Evolutionary conservation across 2,329 filamentous ascomycete species (phyloP).

Genomic region (Colletotrichum graminicola): DNA sequence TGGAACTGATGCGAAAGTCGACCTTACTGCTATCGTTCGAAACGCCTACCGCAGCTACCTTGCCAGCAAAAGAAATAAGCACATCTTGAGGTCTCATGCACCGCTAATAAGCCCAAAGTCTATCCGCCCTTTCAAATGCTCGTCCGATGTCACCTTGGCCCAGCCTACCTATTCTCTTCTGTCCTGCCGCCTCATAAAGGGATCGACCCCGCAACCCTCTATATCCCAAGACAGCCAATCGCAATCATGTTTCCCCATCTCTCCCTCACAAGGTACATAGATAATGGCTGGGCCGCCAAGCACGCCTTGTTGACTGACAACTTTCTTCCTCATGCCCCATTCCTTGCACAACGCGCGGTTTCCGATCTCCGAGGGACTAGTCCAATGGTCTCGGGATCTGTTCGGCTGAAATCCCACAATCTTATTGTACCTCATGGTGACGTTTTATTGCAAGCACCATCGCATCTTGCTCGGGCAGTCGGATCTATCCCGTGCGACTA

Average conservation of each 20-base stretch:
- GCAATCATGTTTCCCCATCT: conserved; percentile 1
- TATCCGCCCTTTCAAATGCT: conserved; percentile 3
- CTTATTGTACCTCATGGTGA: background rate
- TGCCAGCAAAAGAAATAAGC: background rate
- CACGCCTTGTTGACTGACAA: conserved; percentile 9
- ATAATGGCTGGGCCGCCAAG: background rate
- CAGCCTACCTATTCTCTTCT: conserved; percentile 21
- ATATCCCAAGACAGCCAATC: conserved; percentile 27
- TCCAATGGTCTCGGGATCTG: too few relatives aligned
- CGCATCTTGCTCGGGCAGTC: too few relatives aligned
- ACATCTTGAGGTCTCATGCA: conserved; percentile 24
- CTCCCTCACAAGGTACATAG: background rate
- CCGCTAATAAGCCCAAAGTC: conserved; percentile 10
- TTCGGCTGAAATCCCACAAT: background rate
- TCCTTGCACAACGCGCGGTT: background rate
- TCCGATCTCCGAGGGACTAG: too few relatives aligned
- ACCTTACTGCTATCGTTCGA: conserved; percentile 15
- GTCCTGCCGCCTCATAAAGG: background rate
- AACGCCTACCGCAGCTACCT: conserved; percentile 20
- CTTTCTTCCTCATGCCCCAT: conserved; percentile 19
- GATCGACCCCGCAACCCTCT: background rate
- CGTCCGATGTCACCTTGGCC: conserved; percentile 24
- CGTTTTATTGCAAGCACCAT: background rate
- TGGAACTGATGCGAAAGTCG: background rate
- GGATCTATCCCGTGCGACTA: too few relatives aligned